Evolutionary conservation across 108 stramenopile genomes (phyloP).

Genomic region (Cyclotella kingstonii): DNA sequence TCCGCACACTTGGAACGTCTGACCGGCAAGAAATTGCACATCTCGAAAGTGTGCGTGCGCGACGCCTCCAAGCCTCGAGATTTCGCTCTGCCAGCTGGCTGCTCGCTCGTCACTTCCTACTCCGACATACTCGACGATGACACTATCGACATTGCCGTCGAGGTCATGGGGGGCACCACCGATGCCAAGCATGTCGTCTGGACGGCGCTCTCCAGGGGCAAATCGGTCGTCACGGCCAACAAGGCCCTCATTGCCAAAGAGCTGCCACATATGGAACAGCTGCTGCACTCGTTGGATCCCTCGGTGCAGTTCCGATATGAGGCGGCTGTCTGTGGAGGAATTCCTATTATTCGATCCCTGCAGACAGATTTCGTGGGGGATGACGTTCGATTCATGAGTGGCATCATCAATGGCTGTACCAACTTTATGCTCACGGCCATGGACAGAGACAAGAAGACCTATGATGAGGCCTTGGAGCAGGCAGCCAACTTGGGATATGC

Average conservation of each 20-base stretch:
- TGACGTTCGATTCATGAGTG: slow-evolving; percentile 73
- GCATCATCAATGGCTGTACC: slow-evolving; percentile 98
- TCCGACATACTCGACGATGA: slow-evolving; percentile 85
- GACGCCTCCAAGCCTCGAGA: slow-evolving; percentile 77
- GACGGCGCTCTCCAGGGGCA: slow-evolving; percentile 66
- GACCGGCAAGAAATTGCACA: slow-evolving; percentile 65
- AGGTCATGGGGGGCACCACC: slow-evolving; percentile 94
- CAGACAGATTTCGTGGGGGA: slow-evolving; percentile 93
- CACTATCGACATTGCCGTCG: slow-evolving; percentile 86
- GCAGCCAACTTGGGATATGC: slow-evolving; percentile 89
- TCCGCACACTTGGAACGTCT: slow-evolving; percentile 59
- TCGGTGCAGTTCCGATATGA: slow-evolving; percentile 82
- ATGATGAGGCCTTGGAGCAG: slow-evolving; percentile 87
- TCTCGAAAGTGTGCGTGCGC: slow-evolving; percentile 75
- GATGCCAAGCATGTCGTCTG: slow-evolving; percentile 89
- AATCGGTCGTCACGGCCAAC: slow-evolving; percentile 96
- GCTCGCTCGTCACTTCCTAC: slow-evolving; percentile 70
- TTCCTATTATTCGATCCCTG: slow-evolving; percentile 95
- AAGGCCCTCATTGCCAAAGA: slow-evolving; percentile 94
- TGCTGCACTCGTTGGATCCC: slow-evolving; percentile 53
- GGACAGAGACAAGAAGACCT: slow-evolving; percentile 88
- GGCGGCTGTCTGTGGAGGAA: slow-evolving; percentile 97
- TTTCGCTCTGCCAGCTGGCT: slow-evolving; percentile 72
- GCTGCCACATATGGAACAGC: slow-evolving; percentile 83
- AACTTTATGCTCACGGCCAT: slow-evolving; percentile 98